Evolutionary conservation across 768 basidiomycete species (phyloP).

Genomic region (Serpula lacrymans): DNA sequence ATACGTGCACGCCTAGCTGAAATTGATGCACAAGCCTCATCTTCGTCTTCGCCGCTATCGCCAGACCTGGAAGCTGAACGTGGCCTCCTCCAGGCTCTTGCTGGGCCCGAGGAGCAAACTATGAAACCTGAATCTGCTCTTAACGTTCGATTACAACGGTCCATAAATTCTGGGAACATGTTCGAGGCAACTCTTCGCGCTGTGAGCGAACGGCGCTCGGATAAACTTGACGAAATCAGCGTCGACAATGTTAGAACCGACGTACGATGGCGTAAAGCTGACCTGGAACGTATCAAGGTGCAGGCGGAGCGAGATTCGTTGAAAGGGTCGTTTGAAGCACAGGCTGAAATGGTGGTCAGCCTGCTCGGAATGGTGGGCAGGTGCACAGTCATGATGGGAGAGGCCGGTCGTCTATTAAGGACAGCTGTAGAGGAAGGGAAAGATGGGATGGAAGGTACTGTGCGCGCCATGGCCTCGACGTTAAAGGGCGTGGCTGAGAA

Average conservation of each 20-base stretch:
- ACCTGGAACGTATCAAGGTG: slow-evolving; percentile 67
- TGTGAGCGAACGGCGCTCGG: slow-evolving; percentile 73
- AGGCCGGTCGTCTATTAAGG: slow-evolving; percentile 45
- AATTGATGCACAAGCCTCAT: slow-evolving; percentile 41
- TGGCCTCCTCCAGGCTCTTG: slow-evolving; percentile 62
- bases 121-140: slow-evolving; percentile 57
- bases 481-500: slow-evolving; percentile 56
- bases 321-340: slow-evolving; percentile 56
- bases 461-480: slow-evolving; percentile 47
- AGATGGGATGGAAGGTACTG: slow-evolving; percentile 36
- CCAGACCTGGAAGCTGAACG: slow-evolving; percentile 72
- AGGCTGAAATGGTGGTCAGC: slow-evolving; percentile 64
- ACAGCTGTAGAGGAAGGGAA: slow-evolving; percentile 34
- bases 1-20: slow-evolving; percentile 62
- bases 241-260: slow-evolving; percentile 71
- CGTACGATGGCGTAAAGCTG: slow-evolving; percentile 58
- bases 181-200: slow-evolving; percentile 87
- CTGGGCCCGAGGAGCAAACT: slow-evolving; percentile 66
- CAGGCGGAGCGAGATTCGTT: slow-evolving; percentile 65
- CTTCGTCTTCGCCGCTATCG: slow-evolving; percentile 37
- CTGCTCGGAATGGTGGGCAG: slow-evolving; percentile 81
- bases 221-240: slow-evolving; percentile 69
- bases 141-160: slow-evolving; percentile 57
- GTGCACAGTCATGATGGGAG: slow-evolving; percentile 69
- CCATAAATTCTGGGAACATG: slow-evolving; percentile 73